These are phyloP conservation scores for Diversispora epigaea DNA, from an alignment of 192 early-diverging fungal species.

Conservation along the genomic window DNA sequence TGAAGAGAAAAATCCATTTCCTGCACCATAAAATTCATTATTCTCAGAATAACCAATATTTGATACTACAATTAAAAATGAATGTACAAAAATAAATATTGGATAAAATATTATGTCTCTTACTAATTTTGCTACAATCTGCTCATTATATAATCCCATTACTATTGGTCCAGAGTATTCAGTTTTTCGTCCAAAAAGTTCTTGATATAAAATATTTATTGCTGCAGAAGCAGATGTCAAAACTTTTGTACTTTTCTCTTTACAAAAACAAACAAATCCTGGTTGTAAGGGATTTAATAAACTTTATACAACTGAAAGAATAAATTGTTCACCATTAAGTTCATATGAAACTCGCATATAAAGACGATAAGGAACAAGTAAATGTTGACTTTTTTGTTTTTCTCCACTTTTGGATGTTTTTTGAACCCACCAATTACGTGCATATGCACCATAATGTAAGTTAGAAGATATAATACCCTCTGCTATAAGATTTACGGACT, in stretches of 20 bases:
- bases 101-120: not conserved
- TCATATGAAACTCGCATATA: not conserved
- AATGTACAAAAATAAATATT: not conserved
- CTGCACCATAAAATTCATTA: not conserved
- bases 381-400: not conserved
- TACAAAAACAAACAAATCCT: not conserved
- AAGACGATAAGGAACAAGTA: not conserved
- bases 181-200: not conserved
- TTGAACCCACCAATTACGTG: not conserved
- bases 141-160: not conserved
- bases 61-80: not conserved
- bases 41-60: not conserved
- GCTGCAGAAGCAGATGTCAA: not conserved
- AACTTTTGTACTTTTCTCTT: not conserved
- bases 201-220: not conserved
- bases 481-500: not conserved
- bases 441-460: not conserved
- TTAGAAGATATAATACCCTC: not conserved
- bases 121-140: not conserved
- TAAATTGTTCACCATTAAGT: not conserved
- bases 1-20: conserved; percentile 2
- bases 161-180: not conserved
- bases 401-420: not conserved
- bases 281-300: not conserved
- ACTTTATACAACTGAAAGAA: not conserved